Conservation (phyloP, 306 rosid species). For the Acacia melanoxylon region DNA sequence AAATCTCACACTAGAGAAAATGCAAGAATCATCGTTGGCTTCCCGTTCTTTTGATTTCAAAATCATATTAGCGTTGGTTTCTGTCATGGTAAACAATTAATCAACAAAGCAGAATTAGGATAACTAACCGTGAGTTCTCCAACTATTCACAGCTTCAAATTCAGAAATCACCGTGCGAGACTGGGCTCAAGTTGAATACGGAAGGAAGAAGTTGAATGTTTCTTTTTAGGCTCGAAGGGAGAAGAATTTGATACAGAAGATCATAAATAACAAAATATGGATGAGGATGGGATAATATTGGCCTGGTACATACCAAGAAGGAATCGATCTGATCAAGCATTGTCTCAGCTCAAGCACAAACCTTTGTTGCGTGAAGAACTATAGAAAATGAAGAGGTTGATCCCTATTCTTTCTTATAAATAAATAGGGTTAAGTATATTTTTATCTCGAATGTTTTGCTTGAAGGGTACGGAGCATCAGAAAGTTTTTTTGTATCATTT, state of each 20-base stretch:
- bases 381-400: background rate
- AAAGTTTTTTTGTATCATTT: no score
- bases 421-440: no score
- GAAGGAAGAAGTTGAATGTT: background rate
- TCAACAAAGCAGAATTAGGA: background rate
- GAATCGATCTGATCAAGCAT: background rate
- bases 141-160: background rate
- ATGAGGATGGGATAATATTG: background rate
- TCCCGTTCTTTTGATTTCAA: no score
- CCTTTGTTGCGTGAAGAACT: background rate
- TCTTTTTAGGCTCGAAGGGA: background rate
- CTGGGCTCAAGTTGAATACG: background rate
- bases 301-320: background rate
- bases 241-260: background rate
- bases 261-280: background rate
- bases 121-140: background rate
- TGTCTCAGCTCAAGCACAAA: background rate
- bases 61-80: no score
- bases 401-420: no score
- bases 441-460: no score
- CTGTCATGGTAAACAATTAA: background rate
- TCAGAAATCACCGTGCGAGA: background rate
- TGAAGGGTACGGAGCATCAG: no score
- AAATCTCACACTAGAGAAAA: no score
- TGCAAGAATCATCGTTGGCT: no score